Evolutionary conservation across 1,284 basidiomycete genomes (phyloP).

Genomic region (Abortiporus biennis): DNA sequence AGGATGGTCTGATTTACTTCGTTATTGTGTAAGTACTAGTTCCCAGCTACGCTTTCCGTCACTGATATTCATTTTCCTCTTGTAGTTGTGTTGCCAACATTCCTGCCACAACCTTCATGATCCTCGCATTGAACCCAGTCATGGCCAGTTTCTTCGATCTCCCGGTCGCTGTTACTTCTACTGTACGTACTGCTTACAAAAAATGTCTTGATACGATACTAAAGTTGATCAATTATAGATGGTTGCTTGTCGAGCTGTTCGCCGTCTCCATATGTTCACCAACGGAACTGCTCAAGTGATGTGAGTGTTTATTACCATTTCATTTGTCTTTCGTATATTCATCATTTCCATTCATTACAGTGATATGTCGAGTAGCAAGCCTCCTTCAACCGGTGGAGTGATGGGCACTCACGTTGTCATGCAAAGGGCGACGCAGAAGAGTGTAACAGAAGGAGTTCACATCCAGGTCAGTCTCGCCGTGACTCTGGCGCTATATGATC

Average conservation of each 20-base stretch:
- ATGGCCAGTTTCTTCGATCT: constrained; percentile 29
- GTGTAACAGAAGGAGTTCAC: constrained; percentile 36
- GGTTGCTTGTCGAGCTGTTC: constrained; percentile 63
- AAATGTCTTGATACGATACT: background rate
- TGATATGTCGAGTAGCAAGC: background rate
- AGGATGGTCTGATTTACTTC: constrained; percentile 63
- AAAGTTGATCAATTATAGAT: constrained; percentile 5
- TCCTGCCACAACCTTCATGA: constrained; percentile 25
- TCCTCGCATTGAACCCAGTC: constrained; percentile 25
- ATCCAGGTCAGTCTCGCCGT: constrained; percentile 41
- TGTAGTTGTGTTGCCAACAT: constrained; percentile 30
- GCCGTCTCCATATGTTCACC: constrained; percentile 57
- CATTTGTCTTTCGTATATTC: background rate
- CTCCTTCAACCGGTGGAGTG: background rate
- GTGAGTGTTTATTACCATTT: constrained; percentile 32
- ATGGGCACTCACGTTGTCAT: constrained; percentile 8
- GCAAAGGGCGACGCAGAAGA: constrained; percentile 15
- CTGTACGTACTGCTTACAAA: constrained; percentile 14
- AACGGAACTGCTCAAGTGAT: constrained; percentile 44
- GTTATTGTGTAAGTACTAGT: constrained; percentile 39
- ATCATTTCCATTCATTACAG: background rate
- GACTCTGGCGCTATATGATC: too few relatives aligned
- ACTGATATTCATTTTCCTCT: constrained; percentile 3
- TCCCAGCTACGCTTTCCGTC: constrained; percentile 7
- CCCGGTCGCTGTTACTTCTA: constrained; percentile 26